Base-by-base conservation (phyloP, 1,284 basidiomycete species). In the Sanghuangporus sanghuang region DNA sequence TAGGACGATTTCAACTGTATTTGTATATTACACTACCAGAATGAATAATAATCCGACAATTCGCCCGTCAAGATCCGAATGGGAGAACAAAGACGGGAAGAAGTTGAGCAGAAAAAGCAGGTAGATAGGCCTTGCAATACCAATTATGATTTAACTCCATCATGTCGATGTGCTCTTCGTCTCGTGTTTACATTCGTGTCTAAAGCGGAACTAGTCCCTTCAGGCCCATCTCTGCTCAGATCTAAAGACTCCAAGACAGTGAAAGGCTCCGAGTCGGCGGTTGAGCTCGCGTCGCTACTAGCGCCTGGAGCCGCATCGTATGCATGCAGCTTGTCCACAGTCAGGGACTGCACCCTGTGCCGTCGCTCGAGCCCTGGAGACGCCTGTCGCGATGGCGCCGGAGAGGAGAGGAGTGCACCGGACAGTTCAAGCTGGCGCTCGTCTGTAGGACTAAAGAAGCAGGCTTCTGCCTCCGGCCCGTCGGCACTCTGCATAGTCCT, bases 331-430 rank as follows among this genome's bases (percentile, higher is more conserved):
- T 23, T 27, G 18, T 44, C 35, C 40, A 8, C n/a, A 14, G 18
- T 32, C n/a, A 59, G 38, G 42, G 50, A 36, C 38, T 42, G 65
- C 35, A 46, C 12, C 16, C 46, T 44, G 21, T 18, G 61, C 63
- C 69, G 69, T 1, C 75, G 72, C 73, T 80, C 70, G 52, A 81
- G 70, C n/a, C 78, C 80, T 9, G 89, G 89, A 44, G 89, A 90
- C 27, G 85, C 77, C 6, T 89, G 84, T 68, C 79, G 77, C 38
- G 88, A 89, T 16, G 78, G 78, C 48, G 83, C 83, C 49, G 89
- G 89, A 4, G 88, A 89, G 70, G 90, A 87, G 46, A 87, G 79
- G 36, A 83, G 86, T 35, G 86, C 87, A 12, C 89, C 89, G 1
- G 87, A 81, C 49, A 92, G 76, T 69, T 80, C 79, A 57, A 85